phyloP scores from a whole-genome alignment of 2,329 filamentous ascomycete species.

The Hysterium pulicare region DNA sequence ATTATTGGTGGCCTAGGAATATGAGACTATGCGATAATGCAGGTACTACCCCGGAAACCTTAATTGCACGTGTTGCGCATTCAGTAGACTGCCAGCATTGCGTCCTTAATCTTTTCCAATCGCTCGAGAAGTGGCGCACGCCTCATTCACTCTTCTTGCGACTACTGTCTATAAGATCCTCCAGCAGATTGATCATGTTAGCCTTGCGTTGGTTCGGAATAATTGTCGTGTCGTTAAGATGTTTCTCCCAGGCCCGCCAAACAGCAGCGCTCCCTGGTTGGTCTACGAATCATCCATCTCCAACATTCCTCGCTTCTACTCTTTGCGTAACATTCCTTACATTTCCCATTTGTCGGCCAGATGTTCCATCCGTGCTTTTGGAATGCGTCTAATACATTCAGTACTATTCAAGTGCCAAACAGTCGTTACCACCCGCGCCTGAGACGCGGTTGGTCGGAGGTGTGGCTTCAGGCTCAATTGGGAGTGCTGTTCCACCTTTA shows the following conservation, averaged over 20 bases:
- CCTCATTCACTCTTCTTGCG: slow-evolving; percentile 4
- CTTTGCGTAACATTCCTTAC: slow-evolving; percentile 17
- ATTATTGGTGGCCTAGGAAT: slow-evolving; percentile 15
- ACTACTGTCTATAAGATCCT: slow-evolving; percentile 5
- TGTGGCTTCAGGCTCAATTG: slow-evolving; percentile 24
- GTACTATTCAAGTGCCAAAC: slow-evolving; percentile 12
- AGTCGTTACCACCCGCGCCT: slow-evolving; percentile 16
- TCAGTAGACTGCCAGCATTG: slow-evolving; percentile 7
- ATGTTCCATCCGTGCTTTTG: slow-evolving; percentile 8
- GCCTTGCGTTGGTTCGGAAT: slow-evolving; percentile 1
- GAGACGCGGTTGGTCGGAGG: slow-evolving; percentile 27
- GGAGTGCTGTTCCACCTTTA: slow-evolving; percentile 14
- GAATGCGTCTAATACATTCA: slow-evolving; percentile 17
- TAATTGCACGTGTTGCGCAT: slow-evolving; percentile 15
- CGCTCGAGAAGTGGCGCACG: slow-evolving; percentile 5
- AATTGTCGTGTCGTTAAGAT: slow-evolving; percentile 5
- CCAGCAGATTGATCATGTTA: too few species aligned
- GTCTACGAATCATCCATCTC: slow-evolving; percentile 5
- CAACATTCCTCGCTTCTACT: slow-evolving; percentile 16
- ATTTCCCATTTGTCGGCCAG: slow-evolving; percentile 3
- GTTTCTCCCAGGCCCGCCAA: slow-evolving; percentile 10
- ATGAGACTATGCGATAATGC: slow-evolving; percentile 18
- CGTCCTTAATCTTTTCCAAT: slow-evolving; percentile 5
- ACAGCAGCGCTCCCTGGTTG: slow-evolving; percentile 3
- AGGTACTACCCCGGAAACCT: slow-evolving; percentile 14